Percentiles rank a stretch among this genome's conserved stretches.
phyloP scores from a whole-genome alignment of 257 asterid genomes.

The Eustoma russellianum region DNA sequence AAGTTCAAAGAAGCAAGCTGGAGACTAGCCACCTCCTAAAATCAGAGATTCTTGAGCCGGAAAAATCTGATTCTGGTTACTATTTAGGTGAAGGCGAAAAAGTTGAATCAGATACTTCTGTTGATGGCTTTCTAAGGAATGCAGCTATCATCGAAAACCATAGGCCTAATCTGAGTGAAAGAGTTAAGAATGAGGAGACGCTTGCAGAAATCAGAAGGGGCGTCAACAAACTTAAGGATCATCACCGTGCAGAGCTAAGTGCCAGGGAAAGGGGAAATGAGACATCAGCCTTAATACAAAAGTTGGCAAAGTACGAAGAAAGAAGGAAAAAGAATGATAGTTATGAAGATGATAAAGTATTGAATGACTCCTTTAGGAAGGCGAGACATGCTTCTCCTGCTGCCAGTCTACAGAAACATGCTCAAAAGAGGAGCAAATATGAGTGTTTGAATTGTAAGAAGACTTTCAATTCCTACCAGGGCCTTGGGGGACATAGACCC shows the following conservation, averaged over 20 bases:
- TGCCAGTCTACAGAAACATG: conserved; percentile 18
- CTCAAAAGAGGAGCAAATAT: conserved; percentile 52
- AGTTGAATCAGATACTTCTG: conserved; percentile 66
- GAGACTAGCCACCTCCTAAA: conserved; percentile 20
- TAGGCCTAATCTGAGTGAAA: conserved; percentile 16
- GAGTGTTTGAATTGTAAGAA: conserved; percentile 85
- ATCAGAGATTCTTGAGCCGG: conserved; percentile 28
- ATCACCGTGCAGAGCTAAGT: conserved; percentile 11
- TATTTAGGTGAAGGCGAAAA: conserved; percentile 65
- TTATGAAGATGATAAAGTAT: conserved; percentile 24
- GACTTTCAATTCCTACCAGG: conserved; percentile 77
- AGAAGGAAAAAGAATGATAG: conserved; percentile 30
- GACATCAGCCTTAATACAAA: not conserved
- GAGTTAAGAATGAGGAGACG: conserved; percentile 23
- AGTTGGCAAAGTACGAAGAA: conserved; percentile 18
- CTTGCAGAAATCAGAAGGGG: conserved; percentile 21
- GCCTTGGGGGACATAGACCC: conserved; percentile 92
- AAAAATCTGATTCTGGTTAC: conserved; percentile 80
- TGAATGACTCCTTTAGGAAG: conserved; percentile 25
- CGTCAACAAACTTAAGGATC: conserved; percentile 20
- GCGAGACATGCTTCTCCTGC: conserved; percentile 22
- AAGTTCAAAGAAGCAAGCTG: conserved; percentile 21
- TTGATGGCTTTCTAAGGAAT: conserved; percentile 29
- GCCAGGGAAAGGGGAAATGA: conserved; percentile 22
- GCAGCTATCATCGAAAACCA: conserved; percentile 14